Base-by-base conservation (phyloP, 345 rosid genomes). In the Eutrema japonicum region DNA sequence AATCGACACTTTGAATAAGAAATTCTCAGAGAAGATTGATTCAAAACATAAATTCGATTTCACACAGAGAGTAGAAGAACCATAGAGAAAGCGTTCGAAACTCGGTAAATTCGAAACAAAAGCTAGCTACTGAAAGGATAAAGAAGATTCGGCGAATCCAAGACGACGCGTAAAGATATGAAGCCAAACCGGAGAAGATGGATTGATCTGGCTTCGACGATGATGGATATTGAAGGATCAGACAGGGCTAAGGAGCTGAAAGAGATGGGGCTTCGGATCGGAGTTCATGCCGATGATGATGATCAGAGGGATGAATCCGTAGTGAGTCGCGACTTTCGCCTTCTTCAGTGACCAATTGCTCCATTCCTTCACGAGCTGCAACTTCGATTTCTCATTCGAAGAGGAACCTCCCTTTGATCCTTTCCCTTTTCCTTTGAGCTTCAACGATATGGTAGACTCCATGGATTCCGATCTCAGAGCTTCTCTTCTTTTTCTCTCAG, bases 221-320 rank as follows among this genome's bases (percentile, higher is more conserved):
- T 27, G 77, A 63, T 40, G 64, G 8, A 52, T 18, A 72, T 13
- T 0, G 55, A 18, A 43, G 30, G 37, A 46, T 86, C 81, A 95
- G 33, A 92, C 93, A 2, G 98, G 97, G 77, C 89, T 82, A 70
- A 94, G 87, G 64, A 94, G 93, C 87, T 94, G 97, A 52, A 83
- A 88, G 49, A 90, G 81, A 79, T 87, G 95, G 6, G 98, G 98
- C 71, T 91, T 91, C 3, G 97, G 96, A 13, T 94, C 96, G 46
- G 98, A 85, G 78, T 88, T 94, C 96, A 94, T 91, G 82, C 98
- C 96, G 77, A 94, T 66, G 82, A 91, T 68, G 83, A 91, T 83
- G 75, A 94, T 57, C 7, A 92, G 82, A 64, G 99, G 99, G 59
- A 95, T 92, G 84, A 95, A 95, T 42, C 97, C 96, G 56, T 92